Evolutionary conservation across 1,139 yeast species (phyloP).

Genomic region (Lodderomyces oxycetoniae): DNA sequence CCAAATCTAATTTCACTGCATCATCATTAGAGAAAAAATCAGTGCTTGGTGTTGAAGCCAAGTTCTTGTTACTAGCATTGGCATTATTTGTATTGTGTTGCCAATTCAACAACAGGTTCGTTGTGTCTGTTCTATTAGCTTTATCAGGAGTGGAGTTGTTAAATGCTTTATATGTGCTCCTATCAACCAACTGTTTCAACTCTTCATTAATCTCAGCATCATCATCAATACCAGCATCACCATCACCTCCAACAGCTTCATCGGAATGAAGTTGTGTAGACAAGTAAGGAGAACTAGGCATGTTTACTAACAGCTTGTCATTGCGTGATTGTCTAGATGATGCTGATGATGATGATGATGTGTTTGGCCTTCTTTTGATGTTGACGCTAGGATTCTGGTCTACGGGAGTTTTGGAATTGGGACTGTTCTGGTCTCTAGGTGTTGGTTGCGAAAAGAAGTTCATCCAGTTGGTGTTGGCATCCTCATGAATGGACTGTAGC

Average conservation of each 20-base stretch:
- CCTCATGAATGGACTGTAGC: constrained; percentile 27
- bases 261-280: constrained; percentile 6
- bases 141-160: constrained; percentile 19
- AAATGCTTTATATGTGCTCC: constrained; percentile 9
- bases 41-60: constrained; percentile 30
- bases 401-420: constrained; percentile 35
- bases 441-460: constrained; percentile 39
- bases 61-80: constrained; percentile 16
- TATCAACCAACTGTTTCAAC: constrained; percentile 10
- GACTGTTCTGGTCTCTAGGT: constrained; percentile 42
- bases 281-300: constrained; percentile 41
- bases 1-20: too few species aligned
- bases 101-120: constrained; percentile 34
- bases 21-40: constrained; percentile 29
- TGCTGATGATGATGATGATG: constrained; percentile 7
- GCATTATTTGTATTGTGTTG: constrained; percentile 8
- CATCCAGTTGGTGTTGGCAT: constrained; percentile 32
- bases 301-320: constrained; percentile 25
- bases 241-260: constrained; percentile 9
- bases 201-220: constrained; percentile 11
- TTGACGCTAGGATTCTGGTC: constrained; percentile 15
- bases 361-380: constrained; percentile 17
- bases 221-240: constrained; percentile 9
- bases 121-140: constrained; percentile 38
- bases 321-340: constrained; percentile 16